Percentiles rank a stretch among this genome's conserved stretches.
These are phyloP conservation scores for Neurospora sp. DNA, from an alignment of 495 filamentous ascomycete genomes.

Conservation along the genomic window DNA sequence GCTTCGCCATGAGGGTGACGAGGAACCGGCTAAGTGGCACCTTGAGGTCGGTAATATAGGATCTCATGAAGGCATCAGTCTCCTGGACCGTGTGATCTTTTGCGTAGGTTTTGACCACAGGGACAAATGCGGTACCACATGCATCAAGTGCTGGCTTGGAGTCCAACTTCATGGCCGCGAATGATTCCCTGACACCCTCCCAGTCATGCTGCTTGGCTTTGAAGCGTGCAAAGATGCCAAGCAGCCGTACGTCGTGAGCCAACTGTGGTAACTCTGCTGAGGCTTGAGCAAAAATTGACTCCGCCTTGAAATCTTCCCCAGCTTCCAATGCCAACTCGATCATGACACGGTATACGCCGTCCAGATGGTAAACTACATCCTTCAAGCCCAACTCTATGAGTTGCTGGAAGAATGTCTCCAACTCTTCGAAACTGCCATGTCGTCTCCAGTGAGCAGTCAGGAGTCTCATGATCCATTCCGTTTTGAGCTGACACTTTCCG, in stretches of 20 bases:
- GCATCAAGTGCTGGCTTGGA: constrained; percentile 4
- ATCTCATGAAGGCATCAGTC: constrained; percentile 31
- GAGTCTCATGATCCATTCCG: constrained; percentile 26
- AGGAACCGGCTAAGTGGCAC: constrained; percentile 25
- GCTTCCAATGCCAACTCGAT: constrained; percentile 30
- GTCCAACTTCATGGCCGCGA: constrained; percentile 22
- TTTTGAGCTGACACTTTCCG: constrained; percentile 6
- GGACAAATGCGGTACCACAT: constrained; percentile 26
- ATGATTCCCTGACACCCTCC: constrained; percentile 27
- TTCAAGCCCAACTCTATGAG: constrained; percentile 8
- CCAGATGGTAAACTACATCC: constrained; percentile 11
- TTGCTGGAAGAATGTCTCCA: constrained; percentile 20
- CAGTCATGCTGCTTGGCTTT: constrained; percentile 37
- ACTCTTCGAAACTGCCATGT: constrained; percentile 12
- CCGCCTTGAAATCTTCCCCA: constrained; percentile 19
- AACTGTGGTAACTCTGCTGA: constrained; percentile 12
- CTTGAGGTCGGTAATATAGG: constrained; percentile 23
- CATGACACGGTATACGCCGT: constrained; percentile 27
- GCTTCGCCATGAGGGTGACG: constrained; percentile 37
- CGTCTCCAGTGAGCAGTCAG: constrained; percentile 22
- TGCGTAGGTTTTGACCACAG: constrained; percentile 34
- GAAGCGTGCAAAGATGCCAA: constrained; percentile 28
- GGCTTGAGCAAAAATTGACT: constrained; percentile 15
- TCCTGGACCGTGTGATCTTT: constrained; percentile 29
- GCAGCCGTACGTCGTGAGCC: constrained; percentile 16